Percentiles rank a stretch among this genome's conserved stretches.
Conservation (phyloP, 192 early-diverging fungal species). For the Coemansia javaensis region DNA sequence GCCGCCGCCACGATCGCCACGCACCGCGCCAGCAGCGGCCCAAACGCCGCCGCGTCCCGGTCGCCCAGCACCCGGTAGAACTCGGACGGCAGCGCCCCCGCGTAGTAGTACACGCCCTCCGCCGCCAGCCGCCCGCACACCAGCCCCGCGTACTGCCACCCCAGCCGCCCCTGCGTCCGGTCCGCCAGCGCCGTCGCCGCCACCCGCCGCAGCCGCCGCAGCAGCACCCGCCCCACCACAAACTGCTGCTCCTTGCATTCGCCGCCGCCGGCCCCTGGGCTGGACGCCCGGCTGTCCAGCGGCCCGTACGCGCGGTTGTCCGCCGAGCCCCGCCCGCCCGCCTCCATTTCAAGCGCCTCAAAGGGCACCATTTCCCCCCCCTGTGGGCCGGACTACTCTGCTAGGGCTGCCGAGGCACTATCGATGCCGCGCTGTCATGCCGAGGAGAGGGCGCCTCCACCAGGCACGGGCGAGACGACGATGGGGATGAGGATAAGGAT, state of each 20-base stretch:
- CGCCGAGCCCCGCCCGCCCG: too few species aligned
- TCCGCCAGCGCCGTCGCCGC: constrained; percentile 7
- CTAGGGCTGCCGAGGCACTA: too few species aligned
- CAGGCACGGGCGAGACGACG: too few species aligned
- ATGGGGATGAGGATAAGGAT: too few species aligned
- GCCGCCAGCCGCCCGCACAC: constrained; percentile 23
- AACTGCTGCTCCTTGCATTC: constrained; percentile 17
- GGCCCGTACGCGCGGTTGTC: too few species aligned
- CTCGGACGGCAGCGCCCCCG: constrained; percentile 64
- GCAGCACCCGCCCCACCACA: constrained; percentile 18
- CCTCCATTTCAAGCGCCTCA: too few species aligned
- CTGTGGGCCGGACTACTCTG: too few species aligned
- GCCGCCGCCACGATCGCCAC: constrained; percentile 55
- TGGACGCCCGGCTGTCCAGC: too few species aligned
- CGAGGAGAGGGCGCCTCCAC: too few species aligned
- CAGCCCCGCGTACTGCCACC: constrained; percentile 17
- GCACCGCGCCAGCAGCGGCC: constrained; percentile 51
- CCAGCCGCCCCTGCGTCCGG: constrained; percentile 13
- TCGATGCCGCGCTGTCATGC: too few species aligned
- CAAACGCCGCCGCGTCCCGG: constrained; percentile 60
- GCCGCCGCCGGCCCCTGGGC: not conserved
- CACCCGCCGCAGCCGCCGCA: constrained; percentile 20
- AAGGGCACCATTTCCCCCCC: too few species aligned
- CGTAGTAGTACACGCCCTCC: constrained; percentile 56
- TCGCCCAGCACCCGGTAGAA: constrained; percentile 71